Percentiles rank a stretch among this genome's conserved stretches.
Evolutionary conservation across 2,329 filamentous ascomycete genomes (phyloP).

Genomic region (Pleomassaria siparia): DNA sequence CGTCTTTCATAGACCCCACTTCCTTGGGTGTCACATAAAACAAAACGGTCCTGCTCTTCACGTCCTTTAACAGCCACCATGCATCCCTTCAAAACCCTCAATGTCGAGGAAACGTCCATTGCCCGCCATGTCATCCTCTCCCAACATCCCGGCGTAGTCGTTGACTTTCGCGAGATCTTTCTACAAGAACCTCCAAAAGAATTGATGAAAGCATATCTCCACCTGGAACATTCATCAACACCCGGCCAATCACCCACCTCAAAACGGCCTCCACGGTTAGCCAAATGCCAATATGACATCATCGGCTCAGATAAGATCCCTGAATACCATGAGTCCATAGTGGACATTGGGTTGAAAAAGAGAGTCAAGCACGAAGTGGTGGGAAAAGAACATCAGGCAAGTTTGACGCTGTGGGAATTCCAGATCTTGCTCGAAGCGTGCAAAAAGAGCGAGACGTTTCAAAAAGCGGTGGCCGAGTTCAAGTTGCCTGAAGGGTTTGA

Average conservation of each 20-base stretch:
- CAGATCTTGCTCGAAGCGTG: conserved; percentile 48
- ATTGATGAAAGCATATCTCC: conserved; percentile 51
- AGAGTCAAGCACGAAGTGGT: conserved; percentile 50
- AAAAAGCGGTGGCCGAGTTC: conserved; percentile 53
- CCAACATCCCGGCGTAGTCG: conserved; percentile 36
- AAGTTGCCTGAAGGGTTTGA: conserved; percentile 58
- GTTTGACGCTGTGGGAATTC: conserved; percentile 49
- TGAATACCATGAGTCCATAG: conserved; percentile 57
- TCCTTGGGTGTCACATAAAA: no score
- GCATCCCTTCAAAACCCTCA: conserved; percentile 61
- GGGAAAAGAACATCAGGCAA: conserved; percentile 51
- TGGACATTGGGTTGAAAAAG: conserved; percentile 49
- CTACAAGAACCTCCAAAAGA: conserved; percentile 54
- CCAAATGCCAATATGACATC: conserved; percentile 59
- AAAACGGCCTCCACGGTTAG: conserved; percentile 52
- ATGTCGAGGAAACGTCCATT: conserved; percentile 55
- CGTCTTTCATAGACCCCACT: not conserved
- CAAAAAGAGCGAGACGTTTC: conserved; percentile 55
- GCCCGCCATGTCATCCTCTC: conserved; percentile 54
- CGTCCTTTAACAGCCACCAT: no score
- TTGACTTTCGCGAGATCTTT: conserved; percentile 55
- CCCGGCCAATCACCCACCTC: conserved; percentile 43
- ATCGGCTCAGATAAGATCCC: conserved; percentile 54
- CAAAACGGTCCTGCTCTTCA: no score
- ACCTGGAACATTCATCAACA: conserved; percentile 47